Conservation (phyloP, 495 filamentous ascomycete genomes). For the Staphylotrichum tortipilum region DNA sequence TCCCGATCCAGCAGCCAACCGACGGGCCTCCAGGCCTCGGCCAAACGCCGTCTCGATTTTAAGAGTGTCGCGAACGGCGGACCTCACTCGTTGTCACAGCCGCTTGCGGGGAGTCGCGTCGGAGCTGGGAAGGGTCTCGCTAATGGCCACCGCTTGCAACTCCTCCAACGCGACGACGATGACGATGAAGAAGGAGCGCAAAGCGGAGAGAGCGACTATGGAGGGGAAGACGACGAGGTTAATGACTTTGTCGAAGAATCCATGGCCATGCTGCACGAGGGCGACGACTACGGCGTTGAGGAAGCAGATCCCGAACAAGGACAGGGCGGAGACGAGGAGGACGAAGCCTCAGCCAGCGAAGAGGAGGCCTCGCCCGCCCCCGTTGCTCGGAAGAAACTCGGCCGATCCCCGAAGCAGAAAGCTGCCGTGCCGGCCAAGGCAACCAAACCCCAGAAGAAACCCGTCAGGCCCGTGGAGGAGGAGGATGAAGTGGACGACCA, state of each 20-base stretch:
- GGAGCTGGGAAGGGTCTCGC: not conserved
- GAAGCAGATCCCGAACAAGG: conserved; percentile 16
- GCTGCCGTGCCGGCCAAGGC: not conserved
- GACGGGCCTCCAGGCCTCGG: not conserved
- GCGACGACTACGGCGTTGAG: conserved; percentile 15
- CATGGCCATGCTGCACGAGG: conserved; percentile 29
- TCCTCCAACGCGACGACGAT: conserved; percentile 16
- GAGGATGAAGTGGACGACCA: conserved; percentile 6
- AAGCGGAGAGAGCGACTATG: conserved; percentile 7
- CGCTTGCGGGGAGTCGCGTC: not conserved
- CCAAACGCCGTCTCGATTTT: conserved; percentile 37
- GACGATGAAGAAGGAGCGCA: conserved; percentile 18
- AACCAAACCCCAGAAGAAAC: conserved; percentile 5
- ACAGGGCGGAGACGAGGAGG: conserved; percentile 20
- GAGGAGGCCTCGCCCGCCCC: conserved; percentile 5
- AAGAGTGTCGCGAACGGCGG: conserved; percentile 14
- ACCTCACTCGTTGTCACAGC: conserved; percentile 20
- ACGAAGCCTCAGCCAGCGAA: conserved; percentile 11
- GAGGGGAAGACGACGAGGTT: conserved; percentile 14
- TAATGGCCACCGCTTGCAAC: conserved; percentile 9
- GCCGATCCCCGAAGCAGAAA: conserved; percentile 16
- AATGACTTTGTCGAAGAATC: conserved; percentile 26
- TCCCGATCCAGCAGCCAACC: conserved; percentile 15
- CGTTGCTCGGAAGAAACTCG: conserved; percentile 12
- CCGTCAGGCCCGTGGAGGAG: conserved; percentile 1